Base-by-base conservation (phyloP, 495 filamentous ascomycete genomes). In the Penicillium steckii region DNA sequence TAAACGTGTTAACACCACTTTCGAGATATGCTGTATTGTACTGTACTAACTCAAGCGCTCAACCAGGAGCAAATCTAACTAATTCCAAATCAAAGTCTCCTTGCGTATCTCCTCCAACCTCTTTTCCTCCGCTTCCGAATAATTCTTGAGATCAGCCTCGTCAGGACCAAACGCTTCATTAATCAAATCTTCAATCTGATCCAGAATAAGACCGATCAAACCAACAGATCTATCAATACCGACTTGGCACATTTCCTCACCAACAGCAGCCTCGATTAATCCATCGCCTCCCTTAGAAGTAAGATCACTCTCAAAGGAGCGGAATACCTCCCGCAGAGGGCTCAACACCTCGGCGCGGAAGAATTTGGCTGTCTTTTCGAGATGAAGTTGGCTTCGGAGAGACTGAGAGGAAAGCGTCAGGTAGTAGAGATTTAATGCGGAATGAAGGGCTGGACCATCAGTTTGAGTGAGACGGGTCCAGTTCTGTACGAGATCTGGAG, bases 371-470 rank as follows among this genome's bases (percentile, higher is more conserved):
- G 64, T 69, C 57, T 73, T 74, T 22, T 71, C 67, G 0, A 79
- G 61, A 8, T 71, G 65, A 5, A 79, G 58, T 9, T 59, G 46
- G 8, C 59, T 25, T 3, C 69, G 64, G 0, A 76, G 64, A 0
- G 49, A 35, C 0, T 64, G 24, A 6, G 73, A 71, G 0, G 69
- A 73, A 23, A 75, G 56, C 13, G 80, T 56, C 6, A 78, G 52
- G 53, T 74, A 78, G 44, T 78, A 73, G 0, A 81, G 63, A 44
- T 64, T 79, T 23, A 81, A 60, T 8, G 71, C 71, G 15, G 72
- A 64, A 47, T 76, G 72, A 33, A 75, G 60, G 13, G 64, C 57
- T 10, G 73, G 69, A 8, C 69, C 65, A 15, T 69, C 45, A 10
- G 60, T 64, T 40, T 77, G 70, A 0, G 73, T 68, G 35, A 77